Percentiles rank a stretch among this genome's conserved stretches.
Evolutionary conservation across 1,284 basidiomycete species (phyloP).

Genomic region (Stygiomarasmius scandens): DNA sequence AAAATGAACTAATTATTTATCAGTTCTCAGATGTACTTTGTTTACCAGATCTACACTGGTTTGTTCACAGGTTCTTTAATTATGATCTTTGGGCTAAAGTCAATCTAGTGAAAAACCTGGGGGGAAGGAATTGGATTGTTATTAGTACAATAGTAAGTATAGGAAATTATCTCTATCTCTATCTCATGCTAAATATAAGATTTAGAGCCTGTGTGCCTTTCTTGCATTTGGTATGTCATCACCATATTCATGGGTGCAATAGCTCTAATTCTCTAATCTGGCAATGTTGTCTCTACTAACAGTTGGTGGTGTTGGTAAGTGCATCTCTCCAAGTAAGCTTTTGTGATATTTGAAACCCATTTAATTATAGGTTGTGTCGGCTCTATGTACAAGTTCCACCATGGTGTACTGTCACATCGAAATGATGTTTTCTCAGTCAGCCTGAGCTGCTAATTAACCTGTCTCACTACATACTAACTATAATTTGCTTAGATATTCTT

Average conservation of each 20-base stretch:
- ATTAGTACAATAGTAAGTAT: conserved; percentile 23
- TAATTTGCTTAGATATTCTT: conserved; percentile 35
- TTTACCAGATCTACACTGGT: conserved; percentile 41
- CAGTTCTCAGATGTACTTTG: conserved; percentile 47
- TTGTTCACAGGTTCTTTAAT: conserved; percentile 7
- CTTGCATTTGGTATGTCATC: conserved; percentile 24
- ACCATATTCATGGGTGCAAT: neutral
- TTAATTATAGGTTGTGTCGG: conserved; percentile 22
- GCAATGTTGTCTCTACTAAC: neutral
- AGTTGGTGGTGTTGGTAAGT: conserved; percentile 28
- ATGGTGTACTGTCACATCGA: conserved; percentile 30
- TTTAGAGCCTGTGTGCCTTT: conserved; percentile 19
- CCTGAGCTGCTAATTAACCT: neutral
- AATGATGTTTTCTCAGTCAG: conserved; percentile 35
- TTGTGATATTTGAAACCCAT: neutral
- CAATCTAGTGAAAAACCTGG: conserved; percentile 28
- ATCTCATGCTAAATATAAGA: neutral
- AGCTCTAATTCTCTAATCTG: neutral
- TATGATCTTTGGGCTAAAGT: no score
- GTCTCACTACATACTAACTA: neutral
- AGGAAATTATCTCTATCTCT: neutral
- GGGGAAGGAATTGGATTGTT: conserved; percentile 22
- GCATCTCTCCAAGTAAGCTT: no score
- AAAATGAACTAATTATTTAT: neutral
- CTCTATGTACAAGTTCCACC: conserved; percentile 33